Evolutionary conservation across 805 yeast species (phyloP).

Genomic region (Saturnispora quitensis): DNA sequence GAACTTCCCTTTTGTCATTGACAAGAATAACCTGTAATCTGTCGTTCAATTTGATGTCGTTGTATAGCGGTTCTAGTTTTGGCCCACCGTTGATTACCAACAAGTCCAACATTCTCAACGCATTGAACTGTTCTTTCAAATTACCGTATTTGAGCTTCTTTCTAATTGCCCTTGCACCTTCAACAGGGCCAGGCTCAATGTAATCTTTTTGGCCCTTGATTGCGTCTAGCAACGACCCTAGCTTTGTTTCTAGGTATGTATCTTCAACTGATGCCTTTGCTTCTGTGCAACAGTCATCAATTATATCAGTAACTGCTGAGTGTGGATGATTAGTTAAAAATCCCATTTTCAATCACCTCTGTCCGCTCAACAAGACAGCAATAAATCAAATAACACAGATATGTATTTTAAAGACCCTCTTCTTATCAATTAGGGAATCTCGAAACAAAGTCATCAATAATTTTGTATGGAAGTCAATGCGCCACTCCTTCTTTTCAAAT

Average conservation of each 20-base stretch:
- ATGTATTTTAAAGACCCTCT: background rate
- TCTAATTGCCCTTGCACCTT: slow-evolving; percentile 86
- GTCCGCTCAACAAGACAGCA: background rate
- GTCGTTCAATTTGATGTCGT: slow-evolving; percentile 60
- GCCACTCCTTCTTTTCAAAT: background rate
- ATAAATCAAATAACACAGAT: background rate
- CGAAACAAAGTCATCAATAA: background rate
- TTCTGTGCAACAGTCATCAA: slow-evolving; percentile 40
- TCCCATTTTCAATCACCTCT: slow-evolving; percentile 32
- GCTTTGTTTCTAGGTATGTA: slow-evolving; percentile 32
- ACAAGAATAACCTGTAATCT: slow-evolving; percentile 42
- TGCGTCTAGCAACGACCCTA: slow-evolving; percentile 51
- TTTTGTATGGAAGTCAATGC: background rate
- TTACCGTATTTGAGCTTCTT: slow-evolving; percentile 85
- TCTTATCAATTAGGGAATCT: background rate
- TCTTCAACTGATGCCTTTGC: slow-evolving; percentile 33
- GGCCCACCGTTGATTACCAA: slow-evolving; percentile 47
- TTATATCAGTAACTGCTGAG: slow-evolving; percentile 59
- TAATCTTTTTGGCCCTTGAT: slow-evolving; percentile 29
- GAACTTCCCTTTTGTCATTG: slow-evolving; percentile 28
- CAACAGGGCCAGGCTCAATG: slow-evolving; percentile 40
- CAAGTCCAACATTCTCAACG: slow-evolving; percentile 49
- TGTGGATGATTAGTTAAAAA: slow-evolving; percentile 51
- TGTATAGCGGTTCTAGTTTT: slow-evolving; percentile 40
- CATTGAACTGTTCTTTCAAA: slow-evolving; percentile 51